phyloP scores from a whole-genome alignment of 2,329 filamentous ascomycete genomes.

The Elsinoe ampelina region DNA sequence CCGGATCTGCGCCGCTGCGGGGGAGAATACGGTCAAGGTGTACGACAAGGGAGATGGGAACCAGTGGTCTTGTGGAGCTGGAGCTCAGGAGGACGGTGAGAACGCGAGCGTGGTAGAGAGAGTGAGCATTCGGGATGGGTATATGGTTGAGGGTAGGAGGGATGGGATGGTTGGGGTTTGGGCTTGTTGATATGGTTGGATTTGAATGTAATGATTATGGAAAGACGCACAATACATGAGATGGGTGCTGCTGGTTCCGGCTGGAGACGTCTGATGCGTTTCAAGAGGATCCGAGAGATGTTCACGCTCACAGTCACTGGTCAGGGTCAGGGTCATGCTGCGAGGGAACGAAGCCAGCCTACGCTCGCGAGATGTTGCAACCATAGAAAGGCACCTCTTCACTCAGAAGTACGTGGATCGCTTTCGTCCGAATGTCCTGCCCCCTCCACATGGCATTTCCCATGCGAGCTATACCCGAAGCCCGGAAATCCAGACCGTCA shows the following conservation, averaged over 20 bases:
- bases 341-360: too few species aligned
- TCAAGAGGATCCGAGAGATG: neutral
- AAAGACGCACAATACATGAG: neutral
- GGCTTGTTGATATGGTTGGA: slow-evolving; percentile 50
- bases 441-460: too few species aligned
- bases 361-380: too few species aligned
- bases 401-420: neutral
- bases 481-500: neutral
- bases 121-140: slow-evolving; percentile 87
- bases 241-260: too few species aligned
- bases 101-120: slow-evolving; percentile 60
- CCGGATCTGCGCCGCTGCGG: slow-evolving; percentile 80
- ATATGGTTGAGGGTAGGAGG: slow-evolving; percentile 78
- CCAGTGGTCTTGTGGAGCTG: slow-evolving; percentile 94
- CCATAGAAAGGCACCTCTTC: neutral
- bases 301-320: too few species aligned
- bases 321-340: too few species aligned
- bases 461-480: neutral
- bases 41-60: slow-evolving; percentile 95
- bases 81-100: slow-evolving; percentile 59
- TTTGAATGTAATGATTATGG: neutral
- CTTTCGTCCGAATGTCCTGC: neutral
- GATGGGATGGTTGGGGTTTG: slow-evolving; percentile 87
- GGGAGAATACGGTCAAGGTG: slow-evolving; percentile 90
- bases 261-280: too few species aligned